These are phyloP conservation scores for Glaciozyma martinii DNA, from an alignment of 768 basidiomycete genomes.

Conservation along the genomic window DNA sequence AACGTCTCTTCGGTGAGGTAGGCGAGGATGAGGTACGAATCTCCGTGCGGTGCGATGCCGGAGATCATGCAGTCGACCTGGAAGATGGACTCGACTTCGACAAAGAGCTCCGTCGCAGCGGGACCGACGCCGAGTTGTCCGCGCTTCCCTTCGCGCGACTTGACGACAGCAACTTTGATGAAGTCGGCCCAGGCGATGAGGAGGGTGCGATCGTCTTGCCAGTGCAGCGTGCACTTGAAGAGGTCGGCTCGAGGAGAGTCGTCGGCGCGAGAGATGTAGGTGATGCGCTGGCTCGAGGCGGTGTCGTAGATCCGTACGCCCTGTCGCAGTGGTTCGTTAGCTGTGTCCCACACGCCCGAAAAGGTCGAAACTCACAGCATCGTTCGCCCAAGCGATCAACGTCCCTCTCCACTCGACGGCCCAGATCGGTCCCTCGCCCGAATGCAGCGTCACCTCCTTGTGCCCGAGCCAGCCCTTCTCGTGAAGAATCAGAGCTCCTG, in stretches of 20 bases:
- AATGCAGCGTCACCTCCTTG: slow-evolving; percentile 67
- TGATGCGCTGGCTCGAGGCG: slow-evolving; percentile 62
- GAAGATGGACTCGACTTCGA: slow-evolving; percentile 85
- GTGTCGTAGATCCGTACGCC: slow-evolving; percentile 93
- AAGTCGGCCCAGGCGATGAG: slow-evolving; percentile 80
- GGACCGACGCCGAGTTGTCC: slow-evolving; percentile 22
- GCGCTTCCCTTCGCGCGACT: slow-evolving; percentile 30
- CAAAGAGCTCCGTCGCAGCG: slow-evolving; percentile 44
- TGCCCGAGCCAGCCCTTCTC: slow-evolving; percentile 97
- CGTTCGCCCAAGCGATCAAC: slow-evolving; percentile 94
- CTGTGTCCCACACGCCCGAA: not conserved
- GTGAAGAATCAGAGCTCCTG: slow-evolving; percentile 71
- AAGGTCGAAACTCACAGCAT: slow-evolving; percentile 50
- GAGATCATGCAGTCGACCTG: slow-evolving; percentile 92
- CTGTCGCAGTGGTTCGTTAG: slow-evolving; percentile 40
- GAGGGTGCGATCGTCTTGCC: slow-evolving; percentile 86
- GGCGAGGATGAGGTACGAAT: slow-evolving; percentile 67
- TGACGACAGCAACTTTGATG: slow-evolving; percentile 76
- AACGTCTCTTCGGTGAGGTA: slow-evolving; percentile 47
- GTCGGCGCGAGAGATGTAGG: slow-evolving; percentile 70
- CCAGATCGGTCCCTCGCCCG: slow-evolving; percentile 92
- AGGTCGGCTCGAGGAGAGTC: slow-evolving; percentile 85
- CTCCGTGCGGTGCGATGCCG: slow-evolving; percentile 62
- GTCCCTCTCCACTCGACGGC: slow-evolving; percentile 73
- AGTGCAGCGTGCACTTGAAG: slow-evolving; percentile 82